A percentile compares a stretch with the other conserved stretches of the same genome.
These are phyloP conservation scores for Ceratocystis alfenasii DNA, from an alignment of 2,329 filamentous ascomycete species.

Conservation along the genomic window DNA sequence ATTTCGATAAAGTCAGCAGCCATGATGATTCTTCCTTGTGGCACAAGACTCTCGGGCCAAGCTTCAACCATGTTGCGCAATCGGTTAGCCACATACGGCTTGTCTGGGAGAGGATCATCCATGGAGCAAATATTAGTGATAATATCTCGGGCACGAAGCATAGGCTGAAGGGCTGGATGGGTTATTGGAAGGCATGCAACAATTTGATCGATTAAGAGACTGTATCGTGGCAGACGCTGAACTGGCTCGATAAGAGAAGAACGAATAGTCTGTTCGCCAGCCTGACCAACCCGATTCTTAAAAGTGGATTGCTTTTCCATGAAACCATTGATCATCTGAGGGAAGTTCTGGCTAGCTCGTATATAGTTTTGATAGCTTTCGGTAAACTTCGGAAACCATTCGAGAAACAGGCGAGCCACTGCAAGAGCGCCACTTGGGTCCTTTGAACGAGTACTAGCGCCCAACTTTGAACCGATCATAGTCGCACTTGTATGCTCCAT, in stretches of 20 bases:
- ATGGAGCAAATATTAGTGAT: conserved; percentile 95
- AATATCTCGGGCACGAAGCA: conserved; percentile 83
- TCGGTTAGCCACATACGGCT: conserved; percentile 60
- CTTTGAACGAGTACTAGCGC: conserved; percentile 38
- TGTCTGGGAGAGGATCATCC: conserved; percentile 58
- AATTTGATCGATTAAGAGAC: conserved; percentile 91
- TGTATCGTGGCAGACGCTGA: conserved; percentile 86
- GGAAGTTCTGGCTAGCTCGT: conserved; percentile 75
- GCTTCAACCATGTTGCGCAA: conserved; percentile 64
- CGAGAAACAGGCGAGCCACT: conserved; percentile 68
- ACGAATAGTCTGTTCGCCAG: conserved; percentile 79
- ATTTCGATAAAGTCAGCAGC: conserved; percentile 72
- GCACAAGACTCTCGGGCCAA: conserved; percentile 62
- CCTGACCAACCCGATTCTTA: conserved; percentile 64
- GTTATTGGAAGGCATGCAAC: conserved; percentile 71
- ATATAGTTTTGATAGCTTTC: conserved; percentile 91
- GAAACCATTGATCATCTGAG: conserved; percentile 65
- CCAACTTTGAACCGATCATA: conserved; percentile 34
- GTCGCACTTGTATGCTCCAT: conserved; percentile 47
- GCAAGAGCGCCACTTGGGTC: conserved; percentile 68
- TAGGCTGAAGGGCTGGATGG: conserved; percentile 68
- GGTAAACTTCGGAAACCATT: conserved; percentile 89
- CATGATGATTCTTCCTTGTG: conserved; percentile 65
- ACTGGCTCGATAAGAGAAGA: conserved; percentile 94
- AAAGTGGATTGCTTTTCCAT: conserved; percentile 74